A percentile compares a stretch with the other conserved stretches of the same genome.
Conservation (phyloP, 768 basidiomycete genomes). For the Scleroderma bovista region DNA sequence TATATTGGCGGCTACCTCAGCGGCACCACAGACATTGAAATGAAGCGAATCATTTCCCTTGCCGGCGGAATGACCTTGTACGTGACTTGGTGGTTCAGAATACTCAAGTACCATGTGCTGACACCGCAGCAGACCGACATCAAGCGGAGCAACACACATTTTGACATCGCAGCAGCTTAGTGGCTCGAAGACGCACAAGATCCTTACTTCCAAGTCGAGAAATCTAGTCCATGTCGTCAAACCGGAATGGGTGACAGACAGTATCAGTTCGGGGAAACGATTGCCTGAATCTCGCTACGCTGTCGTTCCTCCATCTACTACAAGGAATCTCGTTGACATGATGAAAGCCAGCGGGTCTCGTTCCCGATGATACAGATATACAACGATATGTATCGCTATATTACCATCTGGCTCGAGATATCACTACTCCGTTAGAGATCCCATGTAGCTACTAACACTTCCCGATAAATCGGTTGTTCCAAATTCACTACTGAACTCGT, state of each 20-base stretch:
- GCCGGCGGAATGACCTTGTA: conserved; percentile 68
- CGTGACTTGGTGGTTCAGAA: conserved; percentile 13
- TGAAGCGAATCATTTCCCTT: conserved; percentile 60
- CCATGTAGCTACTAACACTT: conserved; percentile 37
- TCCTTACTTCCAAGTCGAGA: conserved; percentile 47
- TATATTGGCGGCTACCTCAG: conserved; percentile 69
- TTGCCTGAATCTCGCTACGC: conserved; percentile 56
- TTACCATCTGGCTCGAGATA: not conserved
- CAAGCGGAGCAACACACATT: conserved; percentile 72
- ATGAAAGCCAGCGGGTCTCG: conserved; percentile 18
- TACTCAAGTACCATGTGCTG: conserved; percentile 6
- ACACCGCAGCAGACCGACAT: conserved; percentile 36
- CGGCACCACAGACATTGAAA: conserved; percentile 73
- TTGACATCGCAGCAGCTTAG: conserved; percentile 68
- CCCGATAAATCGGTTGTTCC: conserved; percentile 49
- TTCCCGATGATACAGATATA: conserved; percentile 2
- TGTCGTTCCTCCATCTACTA: conserved; percentile 37
- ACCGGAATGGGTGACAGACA: conserved; percentile 73
- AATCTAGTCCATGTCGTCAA: conserved; percentile 57
- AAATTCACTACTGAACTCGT: conserved; percentile 50
- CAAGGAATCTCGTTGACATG: conserved; percentile 37
- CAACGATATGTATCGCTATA: conserved; percentile 4
- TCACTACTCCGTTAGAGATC: conserved; percentile 26
- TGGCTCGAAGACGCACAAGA: conserved; percentile 64
- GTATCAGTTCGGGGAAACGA: conserved; percentile 54